Evolutionary conservation across 495 filamentous ascomycete genomes (phyloP).

Genomic region (Trichoderma reesei): DNA sequence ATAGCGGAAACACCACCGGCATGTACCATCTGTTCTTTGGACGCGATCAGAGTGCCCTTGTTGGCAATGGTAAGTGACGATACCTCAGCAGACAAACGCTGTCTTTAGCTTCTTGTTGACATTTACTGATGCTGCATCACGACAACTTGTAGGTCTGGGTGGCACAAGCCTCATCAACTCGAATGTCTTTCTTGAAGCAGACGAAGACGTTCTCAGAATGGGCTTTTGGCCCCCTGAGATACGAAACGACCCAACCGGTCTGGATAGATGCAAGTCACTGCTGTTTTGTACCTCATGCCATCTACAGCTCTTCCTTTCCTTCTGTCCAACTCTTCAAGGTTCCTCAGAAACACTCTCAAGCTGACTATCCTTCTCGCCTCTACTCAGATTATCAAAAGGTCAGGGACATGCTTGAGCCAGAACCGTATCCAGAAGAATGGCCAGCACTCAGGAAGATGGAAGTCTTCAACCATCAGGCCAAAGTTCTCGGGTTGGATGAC

Average conservation of each 20-base stretch:
- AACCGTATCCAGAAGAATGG: conserved; percentile 45
- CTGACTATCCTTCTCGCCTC: neutral
- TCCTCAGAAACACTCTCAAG: conserved; percentile 10
- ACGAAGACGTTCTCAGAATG: conserved; percentile 42
- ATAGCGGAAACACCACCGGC: conserved; percentile 45
- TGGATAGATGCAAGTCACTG: conserved; percentile 42
- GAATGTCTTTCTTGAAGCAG: conserved; percentile 56
- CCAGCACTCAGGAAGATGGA: conserved; percentile 46
- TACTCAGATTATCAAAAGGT: conserved; percentile 46
- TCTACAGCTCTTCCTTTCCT: neutral
- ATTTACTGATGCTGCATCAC: conserved; percentile 8
- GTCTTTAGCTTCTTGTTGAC: neutral
- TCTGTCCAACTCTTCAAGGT: too few species aligned
- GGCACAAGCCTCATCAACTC: conserved; percentile 58
- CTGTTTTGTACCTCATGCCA: neutral
- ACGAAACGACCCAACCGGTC: conserved; percentile 28
- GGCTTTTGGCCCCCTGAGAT: conserved; percentile 53
- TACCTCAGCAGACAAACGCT: too few species aligned
- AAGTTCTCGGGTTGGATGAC: conserved; percentile 35
- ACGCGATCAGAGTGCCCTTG: conserved; percentile 55
- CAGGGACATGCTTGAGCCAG: conserved; percentile 47
- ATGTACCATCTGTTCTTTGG: conserved; percentile 56
- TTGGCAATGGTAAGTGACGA: conserved; percentile 45
- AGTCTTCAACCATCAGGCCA: conserved; percentile 47
- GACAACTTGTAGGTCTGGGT: conserved; percentile 39